phyloP scores from a whole-genome alignment of 2,329 filamentous ascomycete species.

The Paramyrothecium sp. region DNA sequence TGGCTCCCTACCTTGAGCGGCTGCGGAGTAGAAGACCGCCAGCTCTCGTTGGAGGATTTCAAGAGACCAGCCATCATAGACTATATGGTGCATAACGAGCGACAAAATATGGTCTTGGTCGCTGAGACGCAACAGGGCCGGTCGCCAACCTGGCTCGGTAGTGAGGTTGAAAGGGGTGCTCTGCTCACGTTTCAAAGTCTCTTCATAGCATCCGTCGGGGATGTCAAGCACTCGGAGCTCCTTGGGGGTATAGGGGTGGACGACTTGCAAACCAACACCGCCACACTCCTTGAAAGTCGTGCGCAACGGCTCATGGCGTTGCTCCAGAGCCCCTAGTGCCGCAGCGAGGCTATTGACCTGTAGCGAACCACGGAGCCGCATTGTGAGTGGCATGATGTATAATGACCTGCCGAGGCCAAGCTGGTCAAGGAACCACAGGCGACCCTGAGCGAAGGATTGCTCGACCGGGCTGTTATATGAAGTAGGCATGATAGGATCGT shows the following conservation, averaged over 20 bases:
- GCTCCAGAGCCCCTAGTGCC: slow-evolving; percentile 7
- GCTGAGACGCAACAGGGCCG: slow-evolving; percentile 1
- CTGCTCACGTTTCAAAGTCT: not conserved
- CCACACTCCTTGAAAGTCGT: slow-evolving; percentile 7
- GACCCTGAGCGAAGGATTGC: slow-evolving; percentile 12
- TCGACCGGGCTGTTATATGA: slow-evolving; percentile 1
- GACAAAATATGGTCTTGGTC: slow-evolving; percentile 9
- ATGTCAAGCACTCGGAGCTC: slow-evolving; percentile 1
- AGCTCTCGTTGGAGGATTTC: slow-evolving; percentile 11
- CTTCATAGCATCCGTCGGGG: not conserved
- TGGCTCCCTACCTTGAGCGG: slow-evolving; percentile 2
- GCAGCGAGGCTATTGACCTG: slow-evolving; percentile 1
- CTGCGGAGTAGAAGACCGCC: not conserved
- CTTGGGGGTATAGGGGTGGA: not conserved
- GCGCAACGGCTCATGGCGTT: slow-evolving; percentile 10
- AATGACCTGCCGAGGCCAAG: slow-evolving; percentile 5
- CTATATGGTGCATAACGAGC: slow-evolving; percentile 12
- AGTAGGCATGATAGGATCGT: not conserved
- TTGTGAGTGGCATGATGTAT: slow-evolving; percentile 8
- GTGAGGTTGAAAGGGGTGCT: slow-evolving; percentile 9
- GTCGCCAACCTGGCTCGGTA: slow-evolving; percentile 10
- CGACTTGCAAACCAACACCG: slow-evolving; percentile 3
- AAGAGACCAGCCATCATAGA: slow-evolving; percentile 14
- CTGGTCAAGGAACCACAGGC: slow-evolving; percentile 12
- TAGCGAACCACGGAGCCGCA: slow-evolving; percentile 5